These are phyloP conservation scores for Vitis labrusca DNA, from an alignment of 164 flowering plant species.

Conservation along the genomic window DNA sequence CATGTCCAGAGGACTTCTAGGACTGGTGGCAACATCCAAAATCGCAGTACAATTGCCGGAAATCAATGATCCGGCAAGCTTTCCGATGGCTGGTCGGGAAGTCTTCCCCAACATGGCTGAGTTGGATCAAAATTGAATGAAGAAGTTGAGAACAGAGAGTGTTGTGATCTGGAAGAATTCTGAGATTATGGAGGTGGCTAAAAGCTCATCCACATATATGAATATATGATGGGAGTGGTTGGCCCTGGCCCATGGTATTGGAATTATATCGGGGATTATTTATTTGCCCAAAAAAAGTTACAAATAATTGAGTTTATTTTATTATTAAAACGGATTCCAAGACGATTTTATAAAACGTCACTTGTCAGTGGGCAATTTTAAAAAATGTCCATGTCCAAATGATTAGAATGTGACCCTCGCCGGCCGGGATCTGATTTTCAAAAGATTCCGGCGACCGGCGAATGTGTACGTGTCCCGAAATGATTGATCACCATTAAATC, in stretches of 20 bases:
- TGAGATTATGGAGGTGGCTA: too few species aligned
- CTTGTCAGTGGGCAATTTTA: conserved; percentile 12
- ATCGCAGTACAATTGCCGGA: conserved; percentile 17
- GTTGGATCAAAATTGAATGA: too few species aligned
- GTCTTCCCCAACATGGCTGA: conserved; percentile 18
- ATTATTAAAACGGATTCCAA: conserved; percentile 12
- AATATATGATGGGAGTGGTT: conserved; percentile 21
- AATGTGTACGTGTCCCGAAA: too few species aligned
- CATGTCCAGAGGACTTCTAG: conserved; percentile 21
- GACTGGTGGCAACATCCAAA: conserved; percentile 14
- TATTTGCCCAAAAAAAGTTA: background rate
- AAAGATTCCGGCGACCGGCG: too few species aligned
- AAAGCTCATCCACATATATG: background rate
- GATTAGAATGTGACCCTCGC: too few species aligned
- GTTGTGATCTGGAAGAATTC: too few species aligned
- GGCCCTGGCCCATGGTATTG: conserved; percentile 41
- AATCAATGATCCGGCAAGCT: conserved; percentile 23
- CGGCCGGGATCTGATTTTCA: too few species aligned
- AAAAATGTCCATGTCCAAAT: too few species aligned
- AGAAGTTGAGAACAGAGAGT: too few species aligned
- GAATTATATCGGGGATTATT: conserved; percentile 24
- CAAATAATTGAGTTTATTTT: too few species aligned
- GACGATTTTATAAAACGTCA: conserved; percentile 10
- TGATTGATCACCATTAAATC: too few species aligned
- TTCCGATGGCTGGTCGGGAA: conserved; percentile 26